Conservation (phyloP, 139 green algal species). For the Pleodorina starrii region DNA sequence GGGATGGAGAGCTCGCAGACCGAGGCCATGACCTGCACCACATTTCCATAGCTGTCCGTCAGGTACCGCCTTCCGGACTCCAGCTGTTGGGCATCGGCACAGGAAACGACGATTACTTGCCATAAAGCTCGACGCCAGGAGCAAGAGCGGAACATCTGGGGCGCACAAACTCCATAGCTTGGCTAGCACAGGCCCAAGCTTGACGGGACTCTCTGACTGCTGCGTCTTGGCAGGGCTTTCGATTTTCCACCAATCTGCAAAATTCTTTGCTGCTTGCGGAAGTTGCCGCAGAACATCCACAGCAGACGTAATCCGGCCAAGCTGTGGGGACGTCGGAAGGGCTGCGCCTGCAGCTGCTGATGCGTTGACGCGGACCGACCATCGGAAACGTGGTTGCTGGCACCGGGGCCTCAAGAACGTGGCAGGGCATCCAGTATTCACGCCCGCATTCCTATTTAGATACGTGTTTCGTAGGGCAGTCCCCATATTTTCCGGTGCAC, state of each 20-base stretch:
- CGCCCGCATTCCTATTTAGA: no score
- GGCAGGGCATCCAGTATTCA: no score
- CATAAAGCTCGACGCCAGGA: constrained; percentile 40
- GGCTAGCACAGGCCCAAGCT: constrained; percentile 17
- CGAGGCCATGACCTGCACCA: constrained; percentile 55
- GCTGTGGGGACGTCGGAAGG: background rate
- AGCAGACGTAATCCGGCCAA: background rate
- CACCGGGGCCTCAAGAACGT: no score
- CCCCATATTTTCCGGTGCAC: no score
- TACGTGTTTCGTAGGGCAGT: no score
- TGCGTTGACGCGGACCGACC: constrained; percentile 10
- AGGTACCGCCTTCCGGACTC: background rate
- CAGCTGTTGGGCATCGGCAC: background rate
- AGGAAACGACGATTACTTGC: background rate
- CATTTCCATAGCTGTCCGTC: no score
- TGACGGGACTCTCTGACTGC: background rate
- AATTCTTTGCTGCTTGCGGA: background rate
- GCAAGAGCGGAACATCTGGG: constrained; percentile 15
- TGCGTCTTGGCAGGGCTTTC: constrained; percentile 12
- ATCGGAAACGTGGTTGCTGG: no score
- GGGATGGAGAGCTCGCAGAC: constrained; percentile 84
- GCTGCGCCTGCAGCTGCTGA: background rate
- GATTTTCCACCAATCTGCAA: constrained; percentile 33
- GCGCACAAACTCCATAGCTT: constrained; percentile 18
- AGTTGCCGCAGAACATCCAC: background rate